Evolutionary conservation across 371 early-diverging fungal species (phyloP), one percentile per base, ranked within the genome.

Genomic region (Mortierella sp.): DNA sequence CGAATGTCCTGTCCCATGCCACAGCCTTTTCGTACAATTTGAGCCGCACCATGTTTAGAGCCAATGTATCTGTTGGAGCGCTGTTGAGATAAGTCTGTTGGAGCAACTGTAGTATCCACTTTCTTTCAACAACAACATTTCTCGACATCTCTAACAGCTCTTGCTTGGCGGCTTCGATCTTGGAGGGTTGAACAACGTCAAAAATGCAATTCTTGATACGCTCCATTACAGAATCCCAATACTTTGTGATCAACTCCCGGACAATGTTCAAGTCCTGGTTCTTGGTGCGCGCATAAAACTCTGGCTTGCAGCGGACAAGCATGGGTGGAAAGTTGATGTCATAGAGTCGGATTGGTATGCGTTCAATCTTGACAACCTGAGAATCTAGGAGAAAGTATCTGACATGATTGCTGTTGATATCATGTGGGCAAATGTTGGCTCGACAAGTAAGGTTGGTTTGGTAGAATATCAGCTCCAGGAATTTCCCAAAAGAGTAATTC

Each of bases 401-500:
- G 13, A 92, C 87, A 74, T 95, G 96, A 52, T 95, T 91, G 1
- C 89, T 87, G 70, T 93, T 92, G 40, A 96, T 82, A 50, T 93
- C 92, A 75, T 98, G 98, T 0, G 88, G 84, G 69, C 98, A 98
- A 9, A 92, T 85, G 68, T 90, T 88, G 15, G 95, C 92, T 13
- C 95, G 88, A 50, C 94, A 92, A 40, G 73, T 86, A 1, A 95
- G 72, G n/a, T 87, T 86, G 16, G 86, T 85, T 65, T 92, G 92
- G 84, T 97, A 97, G 64, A 96, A 96, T 5, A 92, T 85, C 6
- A 96, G 85, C 79, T 98, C 99, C 52, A 98, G 78, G 69, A 94
- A 98, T 84, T 98, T 98, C 28, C 97, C 99, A 87, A 97, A 97
- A 11, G 98, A 98, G 70, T 93, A 95, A 61, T 94, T 91, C 91